Evolutionary conservation across 257 asterid genomes (phyloP).

Genomic region (Voacanga thouarsii): DNA sequence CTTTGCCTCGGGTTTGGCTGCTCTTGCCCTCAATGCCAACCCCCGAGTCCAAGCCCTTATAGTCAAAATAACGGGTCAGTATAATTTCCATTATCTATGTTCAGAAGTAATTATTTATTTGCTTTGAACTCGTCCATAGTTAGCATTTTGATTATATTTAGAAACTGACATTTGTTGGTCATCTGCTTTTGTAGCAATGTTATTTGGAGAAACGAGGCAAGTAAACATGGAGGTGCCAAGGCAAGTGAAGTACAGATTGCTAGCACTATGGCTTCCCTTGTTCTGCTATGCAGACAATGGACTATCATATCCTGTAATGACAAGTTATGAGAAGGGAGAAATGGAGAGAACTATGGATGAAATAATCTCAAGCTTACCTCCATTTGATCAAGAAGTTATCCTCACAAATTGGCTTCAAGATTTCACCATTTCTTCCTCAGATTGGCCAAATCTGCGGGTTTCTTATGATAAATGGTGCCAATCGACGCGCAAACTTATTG

Average conservation of each 20-base stretch:
- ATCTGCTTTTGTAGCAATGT: slow-evolving; percentile 13
- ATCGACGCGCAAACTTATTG: slow-evolving; percentile 23
- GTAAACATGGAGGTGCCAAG: slow-evolving; percentile 9
- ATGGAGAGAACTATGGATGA: slow-evolving; percentile 28
- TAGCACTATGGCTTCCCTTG: slow-evolving; percentile 28
- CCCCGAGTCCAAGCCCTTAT: slow-evolving; percentile 32
- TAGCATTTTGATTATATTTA: not conserved
- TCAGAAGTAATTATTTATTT: too few relatives aligned
- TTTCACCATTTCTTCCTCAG: slow-evolving; percentile 22
- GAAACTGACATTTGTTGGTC: not conserved
- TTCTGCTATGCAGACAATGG: slow-evolving; percentile 36
- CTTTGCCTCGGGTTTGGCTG: slow-evolving; percentile 27
- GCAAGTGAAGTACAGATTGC: slow-evolving; percentile 25
- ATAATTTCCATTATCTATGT: not conserved
- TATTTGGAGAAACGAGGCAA: slow-evolving; percentile 24
- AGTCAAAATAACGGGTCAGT: slow-evolving; percentile 25
- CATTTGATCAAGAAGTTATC: slow-evolving; percentile 25
- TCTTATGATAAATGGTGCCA: slow-evolving; percentile 30
- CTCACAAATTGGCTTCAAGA: slow-evolving; percentile 33
- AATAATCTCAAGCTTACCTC: slow-evolving; percentile 20
- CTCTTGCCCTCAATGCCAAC: slow-evolving; percentile 20
- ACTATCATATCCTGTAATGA: slow-evolving; percentile 21
- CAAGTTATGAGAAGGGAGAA: slow-evolving; percentile 28
- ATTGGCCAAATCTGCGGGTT: slow-evolving; percentile 35
- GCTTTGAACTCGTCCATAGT: too few relatives aligned